These are phyloP conservation scores for Aspergillus fumigatiaffinis DNA, from an alignment of 2,329 filamentous ascomycete species.

Conservation along the genomic window DNA sequence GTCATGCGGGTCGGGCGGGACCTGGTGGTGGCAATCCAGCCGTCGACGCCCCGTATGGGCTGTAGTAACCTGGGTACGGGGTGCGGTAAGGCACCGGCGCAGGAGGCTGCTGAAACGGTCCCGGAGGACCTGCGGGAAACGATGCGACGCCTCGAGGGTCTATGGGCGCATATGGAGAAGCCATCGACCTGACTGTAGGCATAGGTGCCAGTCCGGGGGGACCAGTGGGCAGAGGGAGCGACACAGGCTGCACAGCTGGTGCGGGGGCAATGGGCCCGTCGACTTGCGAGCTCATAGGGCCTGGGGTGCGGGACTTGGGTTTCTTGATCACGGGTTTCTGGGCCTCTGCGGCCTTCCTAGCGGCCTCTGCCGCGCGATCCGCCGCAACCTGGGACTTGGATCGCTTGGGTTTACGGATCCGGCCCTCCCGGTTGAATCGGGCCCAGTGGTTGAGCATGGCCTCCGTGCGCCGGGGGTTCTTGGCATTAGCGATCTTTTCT, in stretches of 20 bases:
- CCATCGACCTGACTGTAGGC: slow-evolving; percentile 16
- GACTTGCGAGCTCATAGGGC: slow-evolving; percentile 16
- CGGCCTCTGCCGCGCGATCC: slow-evolving; percentile 31
- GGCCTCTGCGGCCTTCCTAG: slow-evolving; percentile 22
- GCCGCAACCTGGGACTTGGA: slow-evolving; percentile 44
- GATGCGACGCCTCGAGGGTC: slow-evolving; percentile 19
- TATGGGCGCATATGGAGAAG: slow-evolving; percentile 27
- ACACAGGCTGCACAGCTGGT: slow-evolving; percentile 10
- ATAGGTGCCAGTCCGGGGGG: slow-evolving; percentile 16
- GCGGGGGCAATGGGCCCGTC: slow-evolving; percentile 19
- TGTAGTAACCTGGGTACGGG: slow-evolving; percentile 22
- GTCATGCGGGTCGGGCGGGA: slow-evolving; percentile 16
- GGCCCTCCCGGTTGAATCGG: slow-evolving; percentile 41
- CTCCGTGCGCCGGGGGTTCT: slow-evolving; percentile 43
- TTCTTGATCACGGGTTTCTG: slow-evolving; percentile 24
- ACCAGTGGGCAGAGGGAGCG: slow-evolving; percentile 13
- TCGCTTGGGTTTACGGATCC: slow-evolving; percentile 42
- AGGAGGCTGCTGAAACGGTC: slow-evolving; percentile 16
- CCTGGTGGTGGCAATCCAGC: slow-evolving; percentile 15
- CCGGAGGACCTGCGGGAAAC: slow-evolving; percentile 15
- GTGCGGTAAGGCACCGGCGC: slow-evolving; percentile 20
- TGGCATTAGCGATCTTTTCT: slow-evolving; percentile 40
- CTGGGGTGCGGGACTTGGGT: slow-evolving; percentile 19
- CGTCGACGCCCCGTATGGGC: slow-evolving; percentile 14
- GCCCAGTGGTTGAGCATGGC: slow-evolving; percentile 45